Evolutionary conservation across 345 rosid genomes (phyloP), one percentile per base, ranked within the genome.

Genomic region (Kernera saxatilis): DNA sequence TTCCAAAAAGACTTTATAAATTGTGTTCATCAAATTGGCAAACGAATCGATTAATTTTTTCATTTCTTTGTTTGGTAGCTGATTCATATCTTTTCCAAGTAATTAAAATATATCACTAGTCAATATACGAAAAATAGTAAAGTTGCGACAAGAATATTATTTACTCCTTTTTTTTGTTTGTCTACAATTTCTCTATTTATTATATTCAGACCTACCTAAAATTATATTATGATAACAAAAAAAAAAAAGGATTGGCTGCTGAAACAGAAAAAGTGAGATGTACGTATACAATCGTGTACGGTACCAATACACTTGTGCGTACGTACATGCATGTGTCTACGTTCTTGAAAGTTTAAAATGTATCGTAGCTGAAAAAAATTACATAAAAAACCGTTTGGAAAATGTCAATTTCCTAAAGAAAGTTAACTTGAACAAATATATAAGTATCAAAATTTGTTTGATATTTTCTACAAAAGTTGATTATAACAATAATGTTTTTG

Each of bases 11-110:
- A 46, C 43, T 63, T 59, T 32, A 13, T 21, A 13, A 21, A 18
- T 46, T n/a, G 40, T 49, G 55, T 65, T 65, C 48, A 49, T 49
- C 36, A 65, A 65, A 36, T 36, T 22, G 44, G 70, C 36, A 50
- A 21, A 36, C 12, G 48, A 65, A 36, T 63, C 41, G 7, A 65
- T 5, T 23, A 6, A 0, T 35, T 21, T 35, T 49, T n/a, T 8
- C 25, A 33, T n/a, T 23, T 35, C 3, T 22, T 25, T 65, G n/a
- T 12, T 50, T 65, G 15, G 59, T 65, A 65, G 50, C 70, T 49
- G 58, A 35, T 49, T 65, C 59, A 36, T 35, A 36, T 35, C 22
- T 35, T 32, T 36, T 9, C 25, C 58, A 50, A 50, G 35, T 35
- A 36, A 50, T 15, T 50, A 23, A 49, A 6, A 15, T 25, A 25